These are phyloP conservation scores for Aspergillus thermomutatus DNA, from an alignment of 2,329 filamentous ascomycete genomes.

Conservation along the genomic window DNA sequence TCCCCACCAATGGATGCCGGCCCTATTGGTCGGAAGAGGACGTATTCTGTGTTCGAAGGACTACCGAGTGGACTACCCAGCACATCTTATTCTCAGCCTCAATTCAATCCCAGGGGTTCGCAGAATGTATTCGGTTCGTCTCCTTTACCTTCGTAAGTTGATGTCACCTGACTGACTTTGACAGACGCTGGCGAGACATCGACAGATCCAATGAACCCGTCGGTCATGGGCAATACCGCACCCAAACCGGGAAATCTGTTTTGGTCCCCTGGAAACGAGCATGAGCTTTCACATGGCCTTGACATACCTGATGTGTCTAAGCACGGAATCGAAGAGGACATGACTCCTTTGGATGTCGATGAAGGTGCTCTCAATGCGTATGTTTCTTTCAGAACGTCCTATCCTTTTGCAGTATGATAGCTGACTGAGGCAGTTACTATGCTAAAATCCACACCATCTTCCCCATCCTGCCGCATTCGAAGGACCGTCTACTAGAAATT, in stretches of 20 bases:
- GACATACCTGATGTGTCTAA: constrained; percentile 31
- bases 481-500: constrained; percentile 34
- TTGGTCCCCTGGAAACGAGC: constrained; percentile 35
- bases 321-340: constrained; percentile 32
- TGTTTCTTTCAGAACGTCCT: constrained; percentile 11
- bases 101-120: constrained; percentile 33
- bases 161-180: constrained; percentile 8
- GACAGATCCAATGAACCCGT: constrained; percentile 30
- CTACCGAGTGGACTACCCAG: constrained; percentile 42
- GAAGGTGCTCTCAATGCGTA: constrained; percentile 40
- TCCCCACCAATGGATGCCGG: constrained; percentile 48
- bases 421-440: constrained; percentile 35
- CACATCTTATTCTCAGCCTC: constrained; percentile 40
- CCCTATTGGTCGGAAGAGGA: constrained; percentile 45
- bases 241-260: constrained; percentile 37
- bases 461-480: constrained; percentile 40
- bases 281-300: constrained; percentile 29
- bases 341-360: constrained; percentile 35
- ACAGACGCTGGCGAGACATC: constrained; percentile 26
- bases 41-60: constrained; percentile 49
- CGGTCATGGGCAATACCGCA: constrained; percentile 35
- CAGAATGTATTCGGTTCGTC: constrained; percentile 34
- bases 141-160: neutral
- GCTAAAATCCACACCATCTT: constrained; percentile 39
- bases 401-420: neutral